Conservation (phyloP, 225 moss, liverwort and hornwort species). For the Rhytidiadelphus loreus region DNA sequence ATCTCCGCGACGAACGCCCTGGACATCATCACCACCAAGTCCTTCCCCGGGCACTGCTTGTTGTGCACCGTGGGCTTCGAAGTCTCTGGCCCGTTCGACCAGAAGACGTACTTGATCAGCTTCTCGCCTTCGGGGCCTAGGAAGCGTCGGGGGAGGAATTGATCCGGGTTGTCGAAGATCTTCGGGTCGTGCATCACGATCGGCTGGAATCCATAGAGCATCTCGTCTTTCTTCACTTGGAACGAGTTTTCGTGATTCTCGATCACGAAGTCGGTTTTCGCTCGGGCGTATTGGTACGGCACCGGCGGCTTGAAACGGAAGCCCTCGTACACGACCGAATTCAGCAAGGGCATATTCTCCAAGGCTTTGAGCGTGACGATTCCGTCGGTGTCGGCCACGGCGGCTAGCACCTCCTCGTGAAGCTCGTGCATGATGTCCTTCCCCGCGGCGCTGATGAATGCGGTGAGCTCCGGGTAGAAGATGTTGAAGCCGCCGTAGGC, state of each 20-base stretch:
- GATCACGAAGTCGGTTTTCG: constrained; percentile 37
- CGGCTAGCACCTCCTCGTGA: constrained; percentile 15
- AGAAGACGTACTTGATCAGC: constrained; percentile 31
- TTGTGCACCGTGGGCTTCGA: constrained; percentile 2
- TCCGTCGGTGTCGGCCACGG: not conserved
- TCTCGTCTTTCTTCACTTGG: constrained; percentile 33
- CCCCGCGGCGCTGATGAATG: not conserved
- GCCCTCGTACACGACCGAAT: constrained; percentile 24
- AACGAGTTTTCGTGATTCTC: constrained; percentile 48
- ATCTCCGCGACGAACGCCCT: constrained; percentile 35
- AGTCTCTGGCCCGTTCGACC: constrained; percentile 47
- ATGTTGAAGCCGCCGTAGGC: constrained; percentile 41
- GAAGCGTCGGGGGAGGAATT: constrained; percentile 44
- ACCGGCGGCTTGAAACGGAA: constrained; percentile 33
- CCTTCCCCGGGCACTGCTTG: constrained; percentile 56
- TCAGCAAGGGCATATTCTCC: constrained; percentile 29
- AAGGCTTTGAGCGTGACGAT: not conserved
- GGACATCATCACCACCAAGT: constrained; percentile 21
- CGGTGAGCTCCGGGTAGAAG: constrained; percentile 16
- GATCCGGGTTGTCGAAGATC: constrained; percentile 12
- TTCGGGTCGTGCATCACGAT: constrained; percentile 31
- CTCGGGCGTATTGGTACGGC: constrained; percentile 43
- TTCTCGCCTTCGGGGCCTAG: constrained; percentile 43
- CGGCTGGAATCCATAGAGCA: constrained; percentile 37
- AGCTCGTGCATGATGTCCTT: constrained; percentile 29